Evolutionary conservation across 768 basidiomycete species (phyloP).

Genomic region (Boletus edulis): DNA sequence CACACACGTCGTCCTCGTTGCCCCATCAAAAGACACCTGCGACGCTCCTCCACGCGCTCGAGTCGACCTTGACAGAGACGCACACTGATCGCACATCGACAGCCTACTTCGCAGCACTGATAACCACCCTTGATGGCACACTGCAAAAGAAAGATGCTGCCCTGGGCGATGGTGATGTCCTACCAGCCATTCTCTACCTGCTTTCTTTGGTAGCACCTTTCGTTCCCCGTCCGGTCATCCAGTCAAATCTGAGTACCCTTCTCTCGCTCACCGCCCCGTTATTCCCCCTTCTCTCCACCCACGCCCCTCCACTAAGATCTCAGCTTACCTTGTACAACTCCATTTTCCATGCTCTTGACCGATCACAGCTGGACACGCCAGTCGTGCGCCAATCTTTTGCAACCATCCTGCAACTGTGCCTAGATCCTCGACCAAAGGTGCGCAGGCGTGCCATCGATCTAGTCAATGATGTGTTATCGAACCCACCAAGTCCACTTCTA

Average conservation of each 20-base stretch:
- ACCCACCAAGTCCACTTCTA: slow-evolving; percentile 72
- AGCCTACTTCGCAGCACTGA: slow-evolving; percentile 92
- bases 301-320: slow-evolving; percentile 83
- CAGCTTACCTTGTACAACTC: slow-evolving; percentile 75
- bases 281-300: slow-evolving; percentile 60
- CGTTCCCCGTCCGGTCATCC: slow-evolving; percentile 77
- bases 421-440: slow-evolving; percentile 93
- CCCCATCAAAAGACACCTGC: slow-evolving; percentile 89
- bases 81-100: slow-evolving; percentile 68
- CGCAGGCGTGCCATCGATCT: slow-evolving; percentile 87
- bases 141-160: slow-evolving; percentile 57
- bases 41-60: slow-evolving; percentile 78
- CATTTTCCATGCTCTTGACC: slow-evolving; percentile 68
- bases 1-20: slow-evolving; percentile 78
- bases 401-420: slow-evolving; percentile 74
- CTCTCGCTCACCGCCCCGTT: slow-evolving; percentile 75
- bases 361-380: slow-evolving; percentile 63
- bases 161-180: slow-evolving; percentile 68
- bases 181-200: slow-evolving; percentile 34
- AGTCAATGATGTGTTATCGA: slow-evolving; percentile 70
- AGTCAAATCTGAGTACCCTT: slow-evolving; percentile 68
- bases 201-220: slow-evolving; percentile 37
- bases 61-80: slow-evolving; percentile 74
- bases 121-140: slow-evolving; percentile 80
- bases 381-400: slow-evolving; percentile 81